Percentiles rank a stretch among this genome's conserved stretches.
Evolutionary conservation across 352 stramenopile genomes (phyloP).

Genomic region (Phytophthora chlamydospora): DNA sequence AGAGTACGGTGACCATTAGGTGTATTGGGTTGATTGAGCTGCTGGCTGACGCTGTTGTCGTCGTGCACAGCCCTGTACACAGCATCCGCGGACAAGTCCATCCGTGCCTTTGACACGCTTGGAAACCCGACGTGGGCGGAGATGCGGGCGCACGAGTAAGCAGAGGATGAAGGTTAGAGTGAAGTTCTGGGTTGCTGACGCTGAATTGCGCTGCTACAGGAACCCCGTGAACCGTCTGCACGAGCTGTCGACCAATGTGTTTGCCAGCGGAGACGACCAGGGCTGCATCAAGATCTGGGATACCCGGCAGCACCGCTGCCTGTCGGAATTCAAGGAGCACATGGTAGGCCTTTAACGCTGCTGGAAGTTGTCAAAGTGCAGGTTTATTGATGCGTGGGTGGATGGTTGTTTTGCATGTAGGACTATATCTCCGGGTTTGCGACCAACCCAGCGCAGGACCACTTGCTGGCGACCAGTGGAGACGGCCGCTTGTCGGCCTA

Average conservation of each 20-base stretch:
- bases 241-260: slow-evolving; percentile 69
- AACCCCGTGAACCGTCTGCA: slow-evolving; percentile 80
- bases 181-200: slow-evolving; percentile 2
- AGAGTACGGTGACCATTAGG: slow-evolving; percentile 49
- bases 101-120: slow-evolving; percentile 81
- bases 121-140: slow-evolving; percentile 82
- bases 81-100: slow-evolving; percentile 79
- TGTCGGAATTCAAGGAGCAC: slow-evolving; percentile 93
- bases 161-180: not conserved
- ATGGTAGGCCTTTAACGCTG: slow-evolving; percentile 42
- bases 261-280: slow-evolving; percentile 83
- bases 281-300: slow-evolving; percentile 90
- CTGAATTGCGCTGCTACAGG: slow-evolving; percentile 29
- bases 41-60: slow-evolving; percentile 14
- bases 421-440: slow-evolving; percentile 96
- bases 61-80: slow-evolving; percentile 69
- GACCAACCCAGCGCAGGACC: slow-evolving; percentile 79
- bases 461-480: slow-evolving; percentile 89
- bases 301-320: slow-evolving; percentile 79
- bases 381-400: not conserved
- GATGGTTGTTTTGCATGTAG: slow-evolving; percentile 22
- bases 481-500: slow-evolving; percentile 93
- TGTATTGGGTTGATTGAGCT: slow-evolving; percentile 4
- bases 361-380: not conserved
- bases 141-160: slow-evolving; percentile 80